These are phyloP conservation scores for Cardiospermum halicacabum DNA, from an alignment of 345 rosid genomes.

Conservation along the genomic window DNA sequence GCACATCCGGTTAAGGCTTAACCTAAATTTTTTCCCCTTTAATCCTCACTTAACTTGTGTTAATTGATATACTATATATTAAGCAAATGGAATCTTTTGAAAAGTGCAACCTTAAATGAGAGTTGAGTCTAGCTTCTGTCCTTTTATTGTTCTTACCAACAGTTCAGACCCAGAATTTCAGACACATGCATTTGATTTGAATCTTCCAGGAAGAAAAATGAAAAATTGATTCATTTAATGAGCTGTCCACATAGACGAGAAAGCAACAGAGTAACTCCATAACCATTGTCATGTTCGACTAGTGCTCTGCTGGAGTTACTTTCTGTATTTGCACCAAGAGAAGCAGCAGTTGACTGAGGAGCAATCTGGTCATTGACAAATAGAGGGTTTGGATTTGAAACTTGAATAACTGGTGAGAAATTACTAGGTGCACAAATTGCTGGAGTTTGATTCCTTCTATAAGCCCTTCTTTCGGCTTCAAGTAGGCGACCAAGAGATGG, in stretches of 20 bases:
- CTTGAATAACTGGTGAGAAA: constrained; percentile 21
- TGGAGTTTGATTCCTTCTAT: constrained; percentile 24
- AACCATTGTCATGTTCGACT: constrained; percentile 26
- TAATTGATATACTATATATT: no score
- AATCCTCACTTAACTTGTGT: no score
- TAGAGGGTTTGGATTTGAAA: constrained; percentile 19
- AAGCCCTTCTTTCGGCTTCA: constrained; percentile 59
- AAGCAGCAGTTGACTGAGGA: constrained; percentile 12
- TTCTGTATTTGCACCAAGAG: constrained; percentile 13
- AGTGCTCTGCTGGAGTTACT: constrained; percentile 25
- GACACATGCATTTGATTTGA: background rate
- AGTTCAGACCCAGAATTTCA: background rate
- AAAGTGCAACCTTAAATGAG: constrained; percentile 2
- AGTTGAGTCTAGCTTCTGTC: background rate
- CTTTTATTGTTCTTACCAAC: constrained; percentile 2
- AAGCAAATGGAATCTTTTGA: constrained; percentile 7
- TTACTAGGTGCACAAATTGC: constrained; percentile 20
- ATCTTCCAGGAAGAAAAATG: background rate
- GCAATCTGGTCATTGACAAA: constrained; percentile 24
- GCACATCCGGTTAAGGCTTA: constrained; percentile 42
- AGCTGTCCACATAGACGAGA: constrained; percentile 44
- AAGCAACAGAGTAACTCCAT: constrained; percentile 33
- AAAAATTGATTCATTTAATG: constrained; percentile 17
- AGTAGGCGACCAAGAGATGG: constrained; percentile 75
- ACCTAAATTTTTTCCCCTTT: constrained; percentile 22